Conservation (phyloP, 2,329 filamentous ascomycete species). For the Aspergillus oerlinghausenensis region DNA sequence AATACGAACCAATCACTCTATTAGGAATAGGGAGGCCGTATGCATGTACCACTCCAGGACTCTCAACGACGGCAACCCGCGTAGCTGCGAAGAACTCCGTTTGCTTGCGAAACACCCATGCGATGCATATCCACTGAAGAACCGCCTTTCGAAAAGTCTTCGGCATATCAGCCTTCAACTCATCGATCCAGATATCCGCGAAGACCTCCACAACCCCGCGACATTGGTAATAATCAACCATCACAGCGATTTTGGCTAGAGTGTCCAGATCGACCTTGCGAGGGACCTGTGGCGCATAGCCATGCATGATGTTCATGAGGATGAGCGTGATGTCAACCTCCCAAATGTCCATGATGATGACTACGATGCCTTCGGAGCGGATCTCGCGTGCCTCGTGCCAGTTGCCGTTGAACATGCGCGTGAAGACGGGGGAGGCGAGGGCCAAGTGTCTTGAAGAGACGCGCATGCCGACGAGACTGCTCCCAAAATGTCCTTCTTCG, state of each 20-base stretch:
- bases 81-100: background rate
- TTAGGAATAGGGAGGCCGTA: background rate
- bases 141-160: background rate
- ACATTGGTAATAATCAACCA: conserved; percentile 3
- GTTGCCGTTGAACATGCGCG: background rate
- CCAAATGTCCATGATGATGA: background rate
- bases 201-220: background rate
- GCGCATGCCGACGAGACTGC: background rate
- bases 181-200: background rate
- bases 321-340: background rate
- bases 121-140: background rate
- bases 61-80: background rate
- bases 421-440: background rate
- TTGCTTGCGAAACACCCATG: background rate
- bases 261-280: background rate
- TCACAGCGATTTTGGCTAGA: background rate
- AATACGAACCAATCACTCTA: background rate
- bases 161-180: background rate
- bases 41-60: background rate
- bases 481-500: background rate
- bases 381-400: background rate
- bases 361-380: background rate
- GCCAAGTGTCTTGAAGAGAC: background rate
- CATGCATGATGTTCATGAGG: background rate
- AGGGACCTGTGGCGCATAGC: background rate